Evolutionary conservation across 495 filamentous ascomycete species (phyloP), one percentile per base, ranked within the genome.

Genomic region (Penicillium turbatum): DNA sequence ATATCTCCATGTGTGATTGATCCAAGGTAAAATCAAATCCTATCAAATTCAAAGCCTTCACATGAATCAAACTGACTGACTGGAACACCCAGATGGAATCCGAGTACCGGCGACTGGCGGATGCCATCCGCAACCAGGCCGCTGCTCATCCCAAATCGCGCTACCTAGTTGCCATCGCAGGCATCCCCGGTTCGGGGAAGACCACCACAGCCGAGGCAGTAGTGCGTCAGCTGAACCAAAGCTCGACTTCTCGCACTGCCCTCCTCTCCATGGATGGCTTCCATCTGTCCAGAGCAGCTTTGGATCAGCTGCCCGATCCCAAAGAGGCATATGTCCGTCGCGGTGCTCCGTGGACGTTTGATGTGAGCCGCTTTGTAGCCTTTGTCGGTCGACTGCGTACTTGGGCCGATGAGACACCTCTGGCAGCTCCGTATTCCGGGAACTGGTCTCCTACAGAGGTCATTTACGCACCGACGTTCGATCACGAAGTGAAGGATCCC

Each of bases 131-230:
- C 39, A 50, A 42, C 3, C 59, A 63, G 42, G 67, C 67, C 34
- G 42, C 17, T 15, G 32, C 38, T 12, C 61, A 64, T 35, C 21
- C 53, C 5, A 59, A 65, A 26, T 34, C 39, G 8, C 69, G 69
- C 38, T 63, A 62, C 31, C 35, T 75, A 12, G 66, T 77, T 32
- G 74, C 69, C 27, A 68, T 80, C 24, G 75, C 75, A 6, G 75
- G 76, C 8, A 54, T 71, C 3, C 75, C 77, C 6, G 77, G 77
- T 0, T 72, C 72, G 5, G 77, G 77, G 7, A 80, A 79, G 48
- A 75, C 77, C 7, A 80, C 77, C 5, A 75, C 70, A 10, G 72
- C 74, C 1, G 54, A 64, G 16, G 64, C 65, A 1, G 53, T 77
- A 8, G 57, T 68, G 3, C 54, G 57, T 15, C 61, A 62, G 0